A percentile compares a stretch with the other conserved stretches of the same genome.
Conservation (phyloP, 805 yeast genomes). For the Starmerella bombicola region DNA sequence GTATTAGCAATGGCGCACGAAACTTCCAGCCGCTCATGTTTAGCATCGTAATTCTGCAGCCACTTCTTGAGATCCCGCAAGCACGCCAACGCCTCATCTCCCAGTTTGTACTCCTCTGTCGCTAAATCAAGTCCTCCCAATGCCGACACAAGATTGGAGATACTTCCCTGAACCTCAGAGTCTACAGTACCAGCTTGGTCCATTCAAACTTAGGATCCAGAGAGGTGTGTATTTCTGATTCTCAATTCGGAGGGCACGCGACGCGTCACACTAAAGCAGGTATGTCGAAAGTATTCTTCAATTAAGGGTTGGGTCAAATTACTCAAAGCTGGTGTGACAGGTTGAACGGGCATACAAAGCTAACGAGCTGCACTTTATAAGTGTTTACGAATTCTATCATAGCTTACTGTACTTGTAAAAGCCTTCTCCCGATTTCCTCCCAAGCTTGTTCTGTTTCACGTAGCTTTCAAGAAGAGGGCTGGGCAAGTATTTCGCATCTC, state of each 20-base stretch:
- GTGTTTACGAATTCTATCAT: too few species aligned
- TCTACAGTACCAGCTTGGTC: conserved; percentile 20
- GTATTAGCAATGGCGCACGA: conserved; percentile 79
- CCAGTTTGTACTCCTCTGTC: conserved; percentile 52
- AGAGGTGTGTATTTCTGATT: too few species aligned
- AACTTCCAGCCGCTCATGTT: conserved; percentile 57
- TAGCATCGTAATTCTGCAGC: conserved; percentile 74
- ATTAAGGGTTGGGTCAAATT: too few species aligned
- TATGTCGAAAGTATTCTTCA: too few species aligned
- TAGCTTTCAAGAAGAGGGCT: conserved; percentile 28
- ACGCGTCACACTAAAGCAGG: conserved; percentile 2
- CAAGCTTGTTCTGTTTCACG: conserved; percentile 36
- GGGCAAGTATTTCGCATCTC: conserved; percentile 34
- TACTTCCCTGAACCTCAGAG: conserved; percentile 42
- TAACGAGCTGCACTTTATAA: too few species aligned
- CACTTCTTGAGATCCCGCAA: conserved; percentile 78
- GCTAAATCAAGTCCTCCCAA: conserved; percentile 79
- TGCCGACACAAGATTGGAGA: conserved; percentile 72
- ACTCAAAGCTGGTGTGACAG: too few species aligned
- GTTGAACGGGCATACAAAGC: too few species aligned
- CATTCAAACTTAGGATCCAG: too few species aligned
- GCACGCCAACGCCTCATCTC: conserved; percentile 79
- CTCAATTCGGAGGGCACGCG: not conserved
- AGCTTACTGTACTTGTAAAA: conserved; percentile 25
- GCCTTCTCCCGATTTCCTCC: conserved; percentile 32